phyloP scores from a whole-genome alignment of 2,329 filamentous ascomycete genomes.

The Davidsoniella australis region DNA sequence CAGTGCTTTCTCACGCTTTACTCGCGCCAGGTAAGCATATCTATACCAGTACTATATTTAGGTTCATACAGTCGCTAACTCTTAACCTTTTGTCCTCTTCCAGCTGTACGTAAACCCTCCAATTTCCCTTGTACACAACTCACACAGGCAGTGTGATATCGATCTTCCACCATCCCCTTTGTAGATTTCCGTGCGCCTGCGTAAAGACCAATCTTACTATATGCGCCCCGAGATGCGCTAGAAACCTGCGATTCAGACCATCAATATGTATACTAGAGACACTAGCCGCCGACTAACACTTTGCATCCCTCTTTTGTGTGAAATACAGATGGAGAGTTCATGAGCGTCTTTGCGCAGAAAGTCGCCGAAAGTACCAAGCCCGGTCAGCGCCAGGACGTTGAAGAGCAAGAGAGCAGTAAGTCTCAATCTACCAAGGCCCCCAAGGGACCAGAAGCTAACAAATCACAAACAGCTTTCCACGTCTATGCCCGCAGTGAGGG shows the following conservation, averaged over 20 bases:
- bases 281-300: background rate
- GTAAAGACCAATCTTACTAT: background rate
- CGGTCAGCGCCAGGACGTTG: constrained; percentile 72
- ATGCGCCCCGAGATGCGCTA: background rate
- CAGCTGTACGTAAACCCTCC: constrained; percentile 9
- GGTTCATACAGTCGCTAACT: constrained; percentile 4
- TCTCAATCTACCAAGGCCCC: background rate
- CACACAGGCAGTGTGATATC: too few species aligned
- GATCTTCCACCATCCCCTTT: background rate
- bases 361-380: constrained; percentile 70
- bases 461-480: constrained; percentile 52
- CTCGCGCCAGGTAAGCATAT: constrained; percentile 42
- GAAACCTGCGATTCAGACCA: background rate
- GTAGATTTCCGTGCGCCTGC: too few species aligned
- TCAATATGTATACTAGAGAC: background rate
- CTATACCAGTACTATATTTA: background rate
- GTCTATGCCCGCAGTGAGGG: constrained; percentile 61
- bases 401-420: constrained; percentile 48
- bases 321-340: constrained; percentile 38
- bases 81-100: background rate
- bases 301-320: background rate
- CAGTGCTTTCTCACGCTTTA: constrained; percentile 65
- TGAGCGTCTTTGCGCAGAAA: constrained; percentile 72
- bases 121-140: background rate
- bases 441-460: constrained; percentile 8